Conservation (phyloP, 352 stramenopile genomes). For the Albugo laibachii region DNA sequence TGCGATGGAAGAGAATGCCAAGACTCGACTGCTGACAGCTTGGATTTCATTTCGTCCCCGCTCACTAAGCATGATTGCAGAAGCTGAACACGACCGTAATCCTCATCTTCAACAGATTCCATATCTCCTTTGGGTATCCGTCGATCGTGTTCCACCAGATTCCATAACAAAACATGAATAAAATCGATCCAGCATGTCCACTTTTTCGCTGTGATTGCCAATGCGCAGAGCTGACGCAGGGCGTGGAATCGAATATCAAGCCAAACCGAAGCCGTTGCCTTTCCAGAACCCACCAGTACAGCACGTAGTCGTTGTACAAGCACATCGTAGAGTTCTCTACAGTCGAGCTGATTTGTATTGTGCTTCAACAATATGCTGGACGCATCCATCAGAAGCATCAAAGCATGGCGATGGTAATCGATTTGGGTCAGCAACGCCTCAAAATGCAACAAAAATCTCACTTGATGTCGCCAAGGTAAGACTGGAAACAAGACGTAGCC, state of each 20-base stretch:
- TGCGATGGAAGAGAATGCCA: too few species aligned
- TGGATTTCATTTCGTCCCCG: not conserved
- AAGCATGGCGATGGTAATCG: slow-evolving; percentile 34
- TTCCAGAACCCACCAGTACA: slow-evolving; percentile 1
- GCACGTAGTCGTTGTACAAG: slow-evolving; percentile 1
- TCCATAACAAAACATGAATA: slow-evolving; percentile 38
- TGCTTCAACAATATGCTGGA: slow-evolving; percentile 15
- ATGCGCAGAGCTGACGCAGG: slow-evolving; percentile 43
- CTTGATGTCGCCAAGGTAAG: slow-evolving; percentile 21
- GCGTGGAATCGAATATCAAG: slow-evolving; percentile 56
- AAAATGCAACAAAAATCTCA: slow-evolving; percentile 42
- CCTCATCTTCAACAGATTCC: too few species aligned
- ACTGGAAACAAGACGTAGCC: slow-evolving; percentile 29
- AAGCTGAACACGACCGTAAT: slow-evolving; percentile 13
- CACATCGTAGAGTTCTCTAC: slow-evolving; percentile 10
- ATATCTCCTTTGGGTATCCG: too few species aligned
- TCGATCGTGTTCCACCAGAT: slow-evolving; percentile 28
- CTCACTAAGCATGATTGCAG: not conserved
- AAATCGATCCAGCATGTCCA: slow-evolving; percentile 27
- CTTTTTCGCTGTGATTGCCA: slow-evolving; percentile 33
- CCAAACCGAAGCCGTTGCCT: slow-evolving; percentile 16
- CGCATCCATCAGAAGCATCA: slow-evolving; percentile 55
- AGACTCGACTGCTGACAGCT: too few species aligned
- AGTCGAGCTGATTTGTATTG: not conserved
- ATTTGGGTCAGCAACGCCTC: slow-evolving; percentile 47